Evolutionary conservation across 2,329 filamentous ascomycete species (phyloP).

Genomic region (Clarireedia hainanense): DNA sequence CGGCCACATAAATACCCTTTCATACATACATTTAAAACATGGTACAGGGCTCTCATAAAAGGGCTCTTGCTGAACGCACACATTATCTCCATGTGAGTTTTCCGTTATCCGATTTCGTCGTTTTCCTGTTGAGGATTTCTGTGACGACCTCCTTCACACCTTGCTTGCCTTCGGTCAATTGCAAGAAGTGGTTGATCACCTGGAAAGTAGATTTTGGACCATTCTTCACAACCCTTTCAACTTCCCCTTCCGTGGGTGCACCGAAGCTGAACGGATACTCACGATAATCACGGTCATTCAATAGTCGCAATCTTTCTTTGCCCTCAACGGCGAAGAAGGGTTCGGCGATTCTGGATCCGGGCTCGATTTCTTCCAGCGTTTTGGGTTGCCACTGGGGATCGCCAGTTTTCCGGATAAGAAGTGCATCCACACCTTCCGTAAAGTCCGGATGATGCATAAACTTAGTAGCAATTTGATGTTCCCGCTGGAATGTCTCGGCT

Average conservation of each 20-base stretch:
- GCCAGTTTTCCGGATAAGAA: conserved; percentile 60
- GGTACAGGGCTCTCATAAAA: conserved; percentile 2
- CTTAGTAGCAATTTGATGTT: conserved; percentile 72
- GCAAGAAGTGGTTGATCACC: conserved; percentile 56
- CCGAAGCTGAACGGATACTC: conserved; percentile 65
- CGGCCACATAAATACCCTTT: conserved; percentile 15
- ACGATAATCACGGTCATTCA: conserved; percentile 54
- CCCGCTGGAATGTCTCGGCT: conserved; percentile 72
- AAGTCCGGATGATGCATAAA: conserved; percentile 96
- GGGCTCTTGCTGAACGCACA: conserved; percentile 1
- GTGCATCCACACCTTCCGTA: conserved; percentile 77
- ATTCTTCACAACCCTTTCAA: conserved; percentile 38
- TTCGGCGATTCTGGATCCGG: conserved; percentile 45
- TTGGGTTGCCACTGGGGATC: conserved; percentile 62
- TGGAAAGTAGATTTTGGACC: conserved; percentile 41
- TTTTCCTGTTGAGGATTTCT: conserved; percentile 53
- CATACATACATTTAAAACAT: conserved; percentile 11
- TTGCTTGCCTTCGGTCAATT: conserved; percentile 53
- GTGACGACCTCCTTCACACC: conserved; percentile 60
- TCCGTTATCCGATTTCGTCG: conserved; percentile 21
- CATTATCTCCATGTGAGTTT: conserved; percentile 22
- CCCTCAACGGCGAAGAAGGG: conserved; percentile 58
- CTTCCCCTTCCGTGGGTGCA: conserved; percentile 63
- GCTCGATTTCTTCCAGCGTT: conserved; percentile 58
- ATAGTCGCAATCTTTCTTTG: conserved; percentile 46